phyloP scores from a whole-genome alignment of 495 filamentous ascomycete species.

The Penicillium odoratum region DNA sequence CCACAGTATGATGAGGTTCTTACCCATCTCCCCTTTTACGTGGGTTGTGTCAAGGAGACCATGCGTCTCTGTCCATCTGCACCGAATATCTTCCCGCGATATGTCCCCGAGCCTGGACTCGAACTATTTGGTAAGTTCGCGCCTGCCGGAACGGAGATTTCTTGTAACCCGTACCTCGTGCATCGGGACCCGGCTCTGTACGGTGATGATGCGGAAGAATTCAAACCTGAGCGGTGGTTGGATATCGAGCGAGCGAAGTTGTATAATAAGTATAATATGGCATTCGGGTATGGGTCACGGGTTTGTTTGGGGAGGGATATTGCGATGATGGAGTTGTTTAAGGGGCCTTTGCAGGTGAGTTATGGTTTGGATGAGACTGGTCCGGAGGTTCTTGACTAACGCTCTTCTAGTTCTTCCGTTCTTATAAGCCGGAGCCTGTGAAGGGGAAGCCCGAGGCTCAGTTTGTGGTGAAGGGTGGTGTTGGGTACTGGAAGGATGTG shows the following conservation, averaged over 20 bases:
- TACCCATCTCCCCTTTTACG: constrained; percentile 47
- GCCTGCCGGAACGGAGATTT: constrained; percentile 60
- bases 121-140: constrained; percentile 52
- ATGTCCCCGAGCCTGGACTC: constrained; percentile 52
- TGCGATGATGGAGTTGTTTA: constrained; percentile 59
- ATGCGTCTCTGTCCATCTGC: constrained; percentile 55
- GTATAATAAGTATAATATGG: constrained; percentile 53
- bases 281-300: constrained; percentile 55
- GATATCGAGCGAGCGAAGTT: constrained; percentile 41
- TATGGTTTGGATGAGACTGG: not conserved
- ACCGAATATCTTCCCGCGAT: constrained; percentile 47
- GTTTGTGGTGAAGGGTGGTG: constrained; percentile 48
- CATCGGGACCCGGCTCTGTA: constrained; percentile 52
- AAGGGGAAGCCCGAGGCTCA: constrained; percentile 33
- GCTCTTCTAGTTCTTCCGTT: constrained; percentile 36
- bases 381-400: not conserved
- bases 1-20: constrained; percentile 46
- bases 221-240: constrained; percentile 43
- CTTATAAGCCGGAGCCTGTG: constrained; percentile 33
- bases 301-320: constrained; percentile 56
- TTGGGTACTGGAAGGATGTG: constrained; percentile 48
- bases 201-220: constrained; percentile 45
- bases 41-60: constrained; percentile 52
- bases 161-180: constrained; percentile 54
- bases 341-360: constrained; percentile 47